Percentiles rank a stretch among this genome's conserved stretches.
Conservation (phyloP, 148 eudicot genomes). For the Dysphania ambrosioides region DNA sequence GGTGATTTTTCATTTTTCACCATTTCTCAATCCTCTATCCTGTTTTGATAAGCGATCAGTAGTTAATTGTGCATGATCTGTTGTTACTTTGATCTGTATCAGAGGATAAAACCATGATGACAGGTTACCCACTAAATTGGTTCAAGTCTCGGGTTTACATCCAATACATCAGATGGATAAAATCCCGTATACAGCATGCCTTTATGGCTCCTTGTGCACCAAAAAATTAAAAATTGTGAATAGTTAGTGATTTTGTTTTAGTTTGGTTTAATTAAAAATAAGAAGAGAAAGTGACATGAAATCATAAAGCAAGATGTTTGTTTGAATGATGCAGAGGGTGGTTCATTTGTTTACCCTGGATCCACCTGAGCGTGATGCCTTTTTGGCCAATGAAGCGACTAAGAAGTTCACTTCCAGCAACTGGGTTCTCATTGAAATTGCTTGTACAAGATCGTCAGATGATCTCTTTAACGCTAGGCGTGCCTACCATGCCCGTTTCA, state of each 20-base stretch:
- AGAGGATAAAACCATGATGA: neutral
- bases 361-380: constrained; percentile 79
- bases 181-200: too few relatives aligned
- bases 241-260: too few relatives aligned
- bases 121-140: neutral
- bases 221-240: too few relatives aligned
- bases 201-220: too few relatives aligned
- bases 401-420: constrained; percentile 65
- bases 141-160: neutral
- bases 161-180: too few relatives aligned
- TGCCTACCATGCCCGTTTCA: constrained; percentile 61
- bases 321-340: constrained; percentile 39
- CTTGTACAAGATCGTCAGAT: constrained; percentile 64
- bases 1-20: constrained; percentile 34
- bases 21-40: neutral
- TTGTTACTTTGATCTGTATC: neutral
- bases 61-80: neutral
- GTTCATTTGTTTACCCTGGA: constrained; percentile 66
- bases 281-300: too few relatives aligned
- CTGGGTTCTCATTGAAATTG: constrained; percentile 73
- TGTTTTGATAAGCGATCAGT: too few relatives aligned
- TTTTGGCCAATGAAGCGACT: constrained; percentile 76
- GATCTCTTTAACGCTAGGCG: constrained; percentile 59
- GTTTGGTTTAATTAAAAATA: neutral
- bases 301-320: neutral